Evolutionary conservation across 1,284 basidiomycete species (phyloP), one percentile per base, ranked within the genome.

Genomic region (Taiwanofungus camphoratus): DNA sequence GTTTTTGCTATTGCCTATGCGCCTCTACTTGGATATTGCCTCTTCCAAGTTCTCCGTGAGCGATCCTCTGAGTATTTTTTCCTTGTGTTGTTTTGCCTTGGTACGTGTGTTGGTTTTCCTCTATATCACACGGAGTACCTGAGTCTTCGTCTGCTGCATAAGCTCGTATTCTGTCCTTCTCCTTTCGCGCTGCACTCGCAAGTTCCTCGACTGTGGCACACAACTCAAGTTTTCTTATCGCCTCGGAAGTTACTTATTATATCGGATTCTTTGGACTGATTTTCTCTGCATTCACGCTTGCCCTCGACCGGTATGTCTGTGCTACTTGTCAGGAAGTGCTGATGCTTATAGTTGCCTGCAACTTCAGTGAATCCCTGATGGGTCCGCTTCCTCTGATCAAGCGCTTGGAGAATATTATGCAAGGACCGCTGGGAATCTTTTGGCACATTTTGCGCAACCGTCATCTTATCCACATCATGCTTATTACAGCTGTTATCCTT

Each of bases 1-100:
- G 46, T 76, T 20, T 76, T 78, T 52, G 63, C 72, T 3, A 45
- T 67, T n/a, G 50, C 68, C 4, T 77, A 76, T 49, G 34, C 57
- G 3, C 67, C 66, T 3, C 56, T 74, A 26, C 44, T 67, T 4
- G 43, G 52, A 0, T 63, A 61, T 54, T 71, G 69, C 48, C 18
- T 70, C 21, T 48, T 45, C 23, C 65, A 66, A 41, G 61, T 66
- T 2, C 59, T 74, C 33, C 50, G 46, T 15, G 60, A 60, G 9
- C 66, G 65, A 2, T 71, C 67, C 1, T 69, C 65, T 45, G 68
- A 75, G 5, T 64, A 68, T 46, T 53, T 69, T 24, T 51, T 66
- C 11, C 54, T 76, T 13, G 48, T 64, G 1, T 32, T 76, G 5
- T 77, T 77, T 54, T 75, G 71, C 47, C 36, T 58, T 36, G 62